Percentiles rank a stretch among this genome's conserved stretches.
Evolutionary conservation across 495 filamentous ascomycete genomes (phyloP).

Genomic region (Xylaria intraflava): DNA sequence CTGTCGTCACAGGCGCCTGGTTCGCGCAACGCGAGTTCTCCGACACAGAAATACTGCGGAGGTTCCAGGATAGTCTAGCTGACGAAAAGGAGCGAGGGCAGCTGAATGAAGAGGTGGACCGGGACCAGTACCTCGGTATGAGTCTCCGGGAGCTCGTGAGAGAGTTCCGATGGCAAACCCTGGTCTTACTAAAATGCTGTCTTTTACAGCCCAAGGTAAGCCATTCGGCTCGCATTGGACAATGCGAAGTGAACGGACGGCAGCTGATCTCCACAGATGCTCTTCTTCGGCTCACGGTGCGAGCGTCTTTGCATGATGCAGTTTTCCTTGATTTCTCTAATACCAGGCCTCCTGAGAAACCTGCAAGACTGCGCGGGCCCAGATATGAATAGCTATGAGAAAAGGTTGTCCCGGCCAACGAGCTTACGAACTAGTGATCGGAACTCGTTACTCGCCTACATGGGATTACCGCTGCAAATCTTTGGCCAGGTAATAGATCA

Average conservation of each 20-base stretch:
- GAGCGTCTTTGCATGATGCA: slow-evolving; percentile 97
- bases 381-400: slow-evolving; percentile 75
- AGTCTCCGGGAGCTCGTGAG: slow-evolving; percentile 87
- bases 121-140: slow-evolving; percentile 86
- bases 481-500: slow-evolving; percentile 69
- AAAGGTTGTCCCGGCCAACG: slow-evolving; percentile 66
- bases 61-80: slow-evolving; percentile 84
- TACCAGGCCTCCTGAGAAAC: slow-evolving; percentile 79
- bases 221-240: background rate
- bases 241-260: background rate
- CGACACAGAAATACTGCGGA: slow-evolving; percentile 51
- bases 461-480: slow-evolving; percentile 90
- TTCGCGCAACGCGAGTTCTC: slow-evolving; percentile 83
- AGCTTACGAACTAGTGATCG: slow-evolving; percentile 88
- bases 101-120: slow-evolving; percentile 60
- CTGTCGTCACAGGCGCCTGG: slow-evolving; percentile 89
- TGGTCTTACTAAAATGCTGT: slow-evolving; percentile 89
- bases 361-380: slow-evolving; percentile 91
- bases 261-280: slow-evolving; percentile 65
- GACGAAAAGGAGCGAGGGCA: slow-evolving; percentile 55
- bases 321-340: slow-evolving; percentile 88
- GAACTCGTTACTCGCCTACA: slow-evolving; percentile 80
- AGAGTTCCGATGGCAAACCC: slow-evolving; percentile 86
- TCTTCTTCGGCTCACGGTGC: slow-evolving; percentile 94
- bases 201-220: slow-evolving; percentile 89